Evolutionary conservation across 495 filamentous ascomycete genomes (phyloP).

Genomic region (Talaromyces stipitatus): DNA sequence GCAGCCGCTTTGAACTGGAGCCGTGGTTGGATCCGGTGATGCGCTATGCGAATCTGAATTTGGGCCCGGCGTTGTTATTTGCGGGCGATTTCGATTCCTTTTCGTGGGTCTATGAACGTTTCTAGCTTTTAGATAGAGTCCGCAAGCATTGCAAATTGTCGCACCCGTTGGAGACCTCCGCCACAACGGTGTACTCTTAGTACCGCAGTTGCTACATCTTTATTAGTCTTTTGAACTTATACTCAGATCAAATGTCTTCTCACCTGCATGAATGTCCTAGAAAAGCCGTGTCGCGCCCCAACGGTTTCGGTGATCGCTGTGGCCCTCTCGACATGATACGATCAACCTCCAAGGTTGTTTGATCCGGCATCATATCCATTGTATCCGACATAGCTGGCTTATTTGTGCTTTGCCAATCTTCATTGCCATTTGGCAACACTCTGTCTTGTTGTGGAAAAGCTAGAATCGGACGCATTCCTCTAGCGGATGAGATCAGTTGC

Average conservation of each 20-base stretch:
- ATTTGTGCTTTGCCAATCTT: slow-evolving; percentile 2
- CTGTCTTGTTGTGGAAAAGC: slow-evolving; percentile 3
- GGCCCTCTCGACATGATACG: neutral
- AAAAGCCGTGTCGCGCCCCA: slow-evolving; percentile 28
- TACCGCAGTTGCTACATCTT: slow-evolving; percentile 79
- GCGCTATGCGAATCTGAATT: slow-evolving; percentile 12
- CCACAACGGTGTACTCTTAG: slow-evolving; percentile 91
- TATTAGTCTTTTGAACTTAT: neutral
- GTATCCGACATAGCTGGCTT: neutral
- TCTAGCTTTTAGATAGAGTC: slow-evolving; percentile 86
- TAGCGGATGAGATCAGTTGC: slow-evolving; percentile 39
- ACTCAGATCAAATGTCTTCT: slow-evolving; percentile 5
- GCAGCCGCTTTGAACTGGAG: slow-evolving; percentile 23
- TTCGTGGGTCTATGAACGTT: slow-evolving; percentile 86
- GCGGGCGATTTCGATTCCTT: slow-evolving; percentile 51
- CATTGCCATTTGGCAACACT: neutral
- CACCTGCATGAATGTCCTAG: slow-evolving; percentile 51
- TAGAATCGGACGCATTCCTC: slow-evolving; percentile 14
- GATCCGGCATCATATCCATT: slow-evolving; percentile 11
- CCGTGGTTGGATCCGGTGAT: slow-evolving; percentile 18
- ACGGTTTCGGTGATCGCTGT: slow-evolving; percentile 5
- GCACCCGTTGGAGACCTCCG: slow-evolving; percentile 84
- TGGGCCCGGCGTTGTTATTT: neutral
- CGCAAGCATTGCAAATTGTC: slow-evolving; percentile 97
- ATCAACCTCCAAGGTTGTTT: neutral